These are phyloP conservation scores for Fusarium illudens DNA, from an alignment of 2,329 filamentous ascomycete genomes.

Conservation along the genomic window DNA sequence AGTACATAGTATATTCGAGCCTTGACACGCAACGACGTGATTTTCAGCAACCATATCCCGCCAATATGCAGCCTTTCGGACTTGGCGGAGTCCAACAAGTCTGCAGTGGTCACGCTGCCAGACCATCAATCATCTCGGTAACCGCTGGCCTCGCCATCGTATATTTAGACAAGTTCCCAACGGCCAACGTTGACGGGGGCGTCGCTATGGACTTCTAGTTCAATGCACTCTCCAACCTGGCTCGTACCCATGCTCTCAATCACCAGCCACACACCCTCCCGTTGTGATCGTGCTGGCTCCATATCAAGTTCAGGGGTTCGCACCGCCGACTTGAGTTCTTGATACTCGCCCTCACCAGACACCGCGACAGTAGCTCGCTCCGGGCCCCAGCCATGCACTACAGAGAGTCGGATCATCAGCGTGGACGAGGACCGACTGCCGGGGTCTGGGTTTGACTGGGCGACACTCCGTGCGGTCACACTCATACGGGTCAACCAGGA, in stretches of 20 bases:
- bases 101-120: background rate
- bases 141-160: background rate
- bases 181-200: constrained; percentile 53
- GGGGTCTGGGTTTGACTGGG: constrained; percentile 31
- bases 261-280: constrained; percentile 77
- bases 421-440: constrained; percentile 52
- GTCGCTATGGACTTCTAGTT: constrained; percentile 62
- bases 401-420: constrained; percentile 70
- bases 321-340: constrained; percentile 71
- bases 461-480: constrained; percentile 45
- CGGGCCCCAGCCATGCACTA: constrained; percentile 78
- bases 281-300: constrained; percentile 65
- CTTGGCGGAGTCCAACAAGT: background rate
- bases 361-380: constrained; percentile 70
- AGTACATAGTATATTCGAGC: constrained; percentile 18
- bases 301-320: constrained; percentile 79
- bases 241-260: constrained; percentile 78
- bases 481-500: constrained; percentile 66
- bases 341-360: constrained; percentile 78
- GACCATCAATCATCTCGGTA: background rate
- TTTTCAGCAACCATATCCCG: background rate
- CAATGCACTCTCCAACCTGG: constrained; percentile 53
- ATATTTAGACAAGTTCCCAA: constrained; percentile 51
- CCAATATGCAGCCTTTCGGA: background rate
- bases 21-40: constrained; percentile 9